A percentile compares a stretch with the other conserved stretches of the same genome.
Conservation (phyloP, 192 early-diverging fungal genomes). For the Geosiphon pyriformis region DNA sequence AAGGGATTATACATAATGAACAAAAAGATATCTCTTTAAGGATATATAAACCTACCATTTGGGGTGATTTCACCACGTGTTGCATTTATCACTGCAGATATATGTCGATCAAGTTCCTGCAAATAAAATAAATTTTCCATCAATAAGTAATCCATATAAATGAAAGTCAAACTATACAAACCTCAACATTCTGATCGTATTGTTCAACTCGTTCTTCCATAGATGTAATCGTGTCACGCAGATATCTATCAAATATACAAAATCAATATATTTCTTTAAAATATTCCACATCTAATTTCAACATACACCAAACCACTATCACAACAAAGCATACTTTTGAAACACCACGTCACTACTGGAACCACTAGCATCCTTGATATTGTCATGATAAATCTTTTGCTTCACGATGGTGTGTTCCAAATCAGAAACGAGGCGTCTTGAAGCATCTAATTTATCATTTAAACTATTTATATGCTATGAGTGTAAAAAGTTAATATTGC, state of each 20-base stretch:
- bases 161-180: background rate
- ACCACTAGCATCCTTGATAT: background rate
- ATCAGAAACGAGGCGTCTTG: background rate
- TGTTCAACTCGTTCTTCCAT: constrained; percentile 15
- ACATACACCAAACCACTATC: too few relatives aligned
- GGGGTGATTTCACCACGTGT: background rate
- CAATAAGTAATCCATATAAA: background rate
- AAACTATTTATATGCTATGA: background rate
- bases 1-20: background rate
- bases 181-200: constrained; percentile 12
- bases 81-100: constrained; percentile 2
- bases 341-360: background rate
- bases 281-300: too few relatives aligned
- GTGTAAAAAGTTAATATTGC: background rate
- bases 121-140: background rate
- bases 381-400: background rate
- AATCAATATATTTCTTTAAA: too few relatives aligned
- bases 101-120: constrained; percentile 22
- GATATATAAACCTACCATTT: background rate
- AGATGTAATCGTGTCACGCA: constrained; percentile 9
- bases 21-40: background rate
- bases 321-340: background rate
- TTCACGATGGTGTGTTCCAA: background rate
- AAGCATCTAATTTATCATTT: background rate
- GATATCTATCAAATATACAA: constrained; percentile 8